Base-by-base conservation (phyloP, 805 yeast genomes). In the Cyberlindnera mrakii region DNA sequence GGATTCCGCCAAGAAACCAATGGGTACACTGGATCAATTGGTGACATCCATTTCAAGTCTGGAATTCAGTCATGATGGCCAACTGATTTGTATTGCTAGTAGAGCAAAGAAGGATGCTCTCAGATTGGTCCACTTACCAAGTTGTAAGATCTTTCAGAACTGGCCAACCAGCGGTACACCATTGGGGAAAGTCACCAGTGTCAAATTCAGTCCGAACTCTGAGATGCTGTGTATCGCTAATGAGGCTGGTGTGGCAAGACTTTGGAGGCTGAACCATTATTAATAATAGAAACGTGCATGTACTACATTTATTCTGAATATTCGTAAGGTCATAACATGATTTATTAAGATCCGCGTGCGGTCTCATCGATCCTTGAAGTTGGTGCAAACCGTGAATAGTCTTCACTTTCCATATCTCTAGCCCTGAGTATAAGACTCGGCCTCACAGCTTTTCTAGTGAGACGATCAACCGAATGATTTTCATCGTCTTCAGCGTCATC, bases 141-240 rank as follows among this genome's bases (percentile, higher is more conserved):
- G 85, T 20, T 87, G 91, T 50, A 77, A 86, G 16, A 96, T 87
- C 6, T 93, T 81, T 66, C 72, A 81, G 39, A 93, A 93, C 68
- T 93, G 99, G 99, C 99, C 99, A 15, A 93, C 98, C 2, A 81
- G 91, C 41, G 89, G 89, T 6, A 91, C 99, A 1, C 98, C 99
- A 10, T 73, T 93, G 52, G 99, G 99, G n/a, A 80, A 83, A 52
- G 96, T 93, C 30, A 86, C 96, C 0, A 65, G 81, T 15, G 82
- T 80, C 3, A 76, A 79, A 14, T 91, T 91, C 63, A 80, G 95
- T 35, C 88, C 93, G 23, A 77, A 78, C 49, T 78, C 81, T 46
- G 93, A 87, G 63, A 78, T 90, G 81, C 62, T 93, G 39, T 87
- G 90, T 15, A 77, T 88, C 1, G 99, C 96, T 49, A 91, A 90